These are phyloP conservation scores for Saccharomyces pastorianus DNA, from an alignment of 1,139 yeast species.

Conservation along the genomic window DNA sequence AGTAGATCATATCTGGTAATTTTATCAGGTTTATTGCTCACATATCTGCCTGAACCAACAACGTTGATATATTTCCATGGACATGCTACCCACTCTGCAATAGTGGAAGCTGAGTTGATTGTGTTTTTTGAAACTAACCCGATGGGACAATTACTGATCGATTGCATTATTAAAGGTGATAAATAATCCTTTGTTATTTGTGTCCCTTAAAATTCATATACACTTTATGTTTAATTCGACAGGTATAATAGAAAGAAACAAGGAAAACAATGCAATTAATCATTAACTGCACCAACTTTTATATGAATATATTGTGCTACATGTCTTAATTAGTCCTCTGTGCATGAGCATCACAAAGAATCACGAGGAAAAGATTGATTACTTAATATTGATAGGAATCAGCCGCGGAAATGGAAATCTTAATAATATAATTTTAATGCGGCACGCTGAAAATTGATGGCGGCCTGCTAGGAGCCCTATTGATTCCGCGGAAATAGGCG, in stretches of 20 bases:
- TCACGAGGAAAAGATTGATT: not conserved
- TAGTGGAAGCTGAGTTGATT: not conserved
- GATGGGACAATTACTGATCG: not conserved
- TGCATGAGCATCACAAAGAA: not conserved
- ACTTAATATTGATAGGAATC: not conserved
- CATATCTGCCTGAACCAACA: conserved; percentile 12
- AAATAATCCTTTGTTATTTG: not conserved
- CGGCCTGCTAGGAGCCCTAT: not conserved
- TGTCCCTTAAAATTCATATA: no score
- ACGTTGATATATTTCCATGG: not conserved
- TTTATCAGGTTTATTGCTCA: conserved; percentile 10
- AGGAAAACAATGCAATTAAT: not conserved
- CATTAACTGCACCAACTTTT: not conserved
- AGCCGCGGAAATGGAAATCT: not conserved
- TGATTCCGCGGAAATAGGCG: not conserved
- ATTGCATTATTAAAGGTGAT: not conserved
- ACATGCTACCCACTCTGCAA: not conserved
- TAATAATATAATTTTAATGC: not conserved
- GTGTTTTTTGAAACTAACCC: not conserved
- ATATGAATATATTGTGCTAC: not conserved
- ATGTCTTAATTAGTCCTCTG: not conserved
- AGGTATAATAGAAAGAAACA: not conserved
- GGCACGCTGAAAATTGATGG: not conserved
- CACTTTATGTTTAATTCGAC: not conserved
- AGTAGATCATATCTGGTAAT: conserved; percentile 11